Percentiles rank a stretch among this genome's conserved stretches.
phyloP scores from a whole-genome alignment of 2,329 filamentous ascomycete genomes.

The Ilyonectria destructans region DNA sequence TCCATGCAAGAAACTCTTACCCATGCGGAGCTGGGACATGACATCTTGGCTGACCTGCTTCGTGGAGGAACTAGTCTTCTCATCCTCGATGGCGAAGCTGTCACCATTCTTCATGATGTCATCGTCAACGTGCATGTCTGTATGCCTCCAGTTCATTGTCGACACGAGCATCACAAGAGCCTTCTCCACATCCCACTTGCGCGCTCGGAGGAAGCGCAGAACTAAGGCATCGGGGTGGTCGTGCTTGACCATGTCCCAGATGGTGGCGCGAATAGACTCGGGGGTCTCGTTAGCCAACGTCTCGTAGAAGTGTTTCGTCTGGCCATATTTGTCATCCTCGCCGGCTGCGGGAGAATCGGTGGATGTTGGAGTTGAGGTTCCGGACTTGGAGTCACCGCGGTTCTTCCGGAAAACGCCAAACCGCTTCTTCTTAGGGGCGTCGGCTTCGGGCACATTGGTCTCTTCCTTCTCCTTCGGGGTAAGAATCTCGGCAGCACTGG shows the following conservation, averaged over 20 bases:
- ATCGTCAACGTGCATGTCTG: slow-evolving; percentile 89
- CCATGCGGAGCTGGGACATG: slow-evolving; percentile 86
- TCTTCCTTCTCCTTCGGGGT: slow-evolving; percentile 39
- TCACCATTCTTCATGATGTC: slow-evolving; percentile 89
- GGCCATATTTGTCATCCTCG: slow-evolving; percentile 92
- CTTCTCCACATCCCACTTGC: slow-evolving; percentile 59
- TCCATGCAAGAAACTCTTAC: slow-evolving; percentile 95
- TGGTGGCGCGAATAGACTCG: slow-evolving; percentile 83
- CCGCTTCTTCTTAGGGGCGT: slow-evolving; percentile 83
- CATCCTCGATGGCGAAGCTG: slow-evolving; percentile 73
- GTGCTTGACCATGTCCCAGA: slow-evolving; percentile 96
- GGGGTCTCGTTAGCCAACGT: slow-evolving; percentile 84
- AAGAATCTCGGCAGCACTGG: slow-evolving; percentile 44
- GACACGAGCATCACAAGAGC: slow-evolving; percentile 66
- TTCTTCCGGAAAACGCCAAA: slow-evolving; percentile 79
- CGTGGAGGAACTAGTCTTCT: slow-evolving; percentile 70
- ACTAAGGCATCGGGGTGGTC: slow-evolving; percentile 85
- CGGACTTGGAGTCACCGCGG: slow-evolving; percentile 63
- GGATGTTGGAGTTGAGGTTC: slow-evolving; percentile 54
- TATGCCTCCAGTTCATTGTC: slow-evolving; percentile 91
- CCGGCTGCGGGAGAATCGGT: slow-evolving; percentile 63
- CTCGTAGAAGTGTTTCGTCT: slow-evolving; percentile 88
- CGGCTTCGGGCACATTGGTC: slow-evolving; percentile 52
- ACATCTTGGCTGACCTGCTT: slow-evolving; percentile 85
- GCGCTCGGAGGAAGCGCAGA: slow-evolving; percentile 59